Evolutionary conservation across 768 basidiomycete genomes (phyloP).

Genomic region (Hypholoma sublateritium): DNA sequence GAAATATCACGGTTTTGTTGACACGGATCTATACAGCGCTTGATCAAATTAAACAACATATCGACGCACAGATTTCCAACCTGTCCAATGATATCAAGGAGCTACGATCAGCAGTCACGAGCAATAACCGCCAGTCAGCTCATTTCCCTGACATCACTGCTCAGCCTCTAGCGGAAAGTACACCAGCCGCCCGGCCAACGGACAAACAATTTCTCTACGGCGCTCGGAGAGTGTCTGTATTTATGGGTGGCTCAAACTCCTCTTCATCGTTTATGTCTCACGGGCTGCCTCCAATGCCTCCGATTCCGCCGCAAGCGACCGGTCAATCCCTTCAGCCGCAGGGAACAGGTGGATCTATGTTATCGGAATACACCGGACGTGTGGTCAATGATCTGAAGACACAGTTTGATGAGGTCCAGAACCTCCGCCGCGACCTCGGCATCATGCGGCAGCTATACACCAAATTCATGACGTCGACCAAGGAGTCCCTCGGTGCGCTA

Average conservation of each 20-base stretch:
- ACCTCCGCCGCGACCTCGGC: slow-evolving; percentile 88
- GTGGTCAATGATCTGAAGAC: slow-evolving; percentile 83
- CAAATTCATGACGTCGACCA: slow-evolving; percentile 91
- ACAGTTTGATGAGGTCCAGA: slow-evolving; percentile 94
- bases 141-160: slow-evolving; percentile 46
- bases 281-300: slow-evolving; percentile 23
- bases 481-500: slow-evolving; percentile 75
- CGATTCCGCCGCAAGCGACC: slow-evolving; percentile 61
- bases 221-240: slow-evolving; percentile 73
- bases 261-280: slow-evolving; percentile 23
- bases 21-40: slow-evolving; percentile 60
- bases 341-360: slow-evolving; percentile 71
- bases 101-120: slow-evolving; percentile 64
- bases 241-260: slow-evolving; percentile 46
- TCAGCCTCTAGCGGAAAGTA: slow-evolving; percentile 64
- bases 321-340: slow-evolving; percentile 71
- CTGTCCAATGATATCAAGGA: slow-evolving; percentile 91
- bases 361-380: slow-evolving; percentile 71
- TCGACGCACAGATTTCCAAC: slow-evolving; percentile 84
- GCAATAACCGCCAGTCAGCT: slow-evolving; percentile 49
- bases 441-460: slow-evolving; percentile 93
- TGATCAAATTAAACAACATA: slow-evolving; percentile 98
- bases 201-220: slow-evolving; percentile 74
- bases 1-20: slow-evolving; percentile 6
- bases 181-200: slow-evolving; percentile 68